Conservation (phyloP, 176 grass and related monocot genomes). For the Triticum urartu region DNA sequence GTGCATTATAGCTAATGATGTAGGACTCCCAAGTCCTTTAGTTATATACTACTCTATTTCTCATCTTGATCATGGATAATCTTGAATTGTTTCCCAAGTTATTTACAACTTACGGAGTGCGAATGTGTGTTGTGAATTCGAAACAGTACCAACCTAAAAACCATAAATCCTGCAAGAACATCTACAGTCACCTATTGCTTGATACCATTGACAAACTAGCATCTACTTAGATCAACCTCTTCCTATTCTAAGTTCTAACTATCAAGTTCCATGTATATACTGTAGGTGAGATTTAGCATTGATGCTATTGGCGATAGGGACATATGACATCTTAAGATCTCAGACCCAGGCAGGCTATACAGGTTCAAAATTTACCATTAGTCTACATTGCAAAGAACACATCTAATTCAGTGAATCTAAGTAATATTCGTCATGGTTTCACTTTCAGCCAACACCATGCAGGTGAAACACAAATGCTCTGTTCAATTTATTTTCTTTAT, state of each 20-base stretch:
- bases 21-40: not conserved
- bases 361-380: too few relatives aligned
- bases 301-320: not conserved
- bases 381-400: too few relatives aligned
- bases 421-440: too few relatives aligned
- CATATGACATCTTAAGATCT: not conserved
- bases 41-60: not conserved
- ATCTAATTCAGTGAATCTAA: too few relatives aligned
- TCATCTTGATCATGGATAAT: not conserved
- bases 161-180: not conserved
- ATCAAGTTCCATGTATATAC: not conserved
- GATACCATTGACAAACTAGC: not conserved
- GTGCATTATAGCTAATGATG: not conserved
- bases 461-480: too few relatives aligned
- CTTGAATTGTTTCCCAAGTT: not conserved
- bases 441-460: too few relatives aligned
- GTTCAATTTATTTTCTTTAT: too few relatives aligned
- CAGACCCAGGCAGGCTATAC: not conserved
- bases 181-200: not conserved
- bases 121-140: not conserved
- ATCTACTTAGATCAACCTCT: too few relatives aligned
- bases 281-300: not conserved
- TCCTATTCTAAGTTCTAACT: not conserved
- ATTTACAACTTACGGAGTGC: not conserved
- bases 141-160: not conserved